phyloP scores from a whole-genome alignment of 2,329 filamentous ascomycete genomes.

The Zarea fungicola region DNA sequence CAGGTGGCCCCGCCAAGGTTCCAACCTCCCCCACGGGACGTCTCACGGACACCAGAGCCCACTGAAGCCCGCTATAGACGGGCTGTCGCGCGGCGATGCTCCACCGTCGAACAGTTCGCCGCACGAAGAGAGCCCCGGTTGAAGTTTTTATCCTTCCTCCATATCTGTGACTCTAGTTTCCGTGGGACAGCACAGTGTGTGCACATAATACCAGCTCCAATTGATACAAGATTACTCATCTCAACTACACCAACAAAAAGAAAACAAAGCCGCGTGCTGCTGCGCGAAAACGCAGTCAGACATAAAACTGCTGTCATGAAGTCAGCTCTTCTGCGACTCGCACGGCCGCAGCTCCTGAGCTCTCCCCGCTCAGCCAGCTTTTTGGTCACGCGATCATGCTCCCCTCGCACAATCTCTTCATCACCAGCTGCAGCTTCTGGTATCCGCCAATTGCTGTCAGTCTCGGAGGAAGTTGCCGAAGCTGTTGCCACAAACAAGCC shows the following conservation, averaged over 20 bases:
- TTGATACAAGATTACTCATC: background rate
- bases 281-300: background rate
- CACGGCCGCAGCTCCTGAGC: background rate
- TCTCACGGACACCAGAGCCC: background rate
- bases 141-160: background rate
- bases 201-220: background rate
- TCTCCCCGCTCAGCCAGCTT: background rate
- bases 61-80: background rate
- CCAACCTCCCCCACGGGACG: background rate
- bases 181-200: background rate
- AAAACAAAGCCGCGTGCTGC: background rate
- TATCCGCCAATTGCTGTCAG: constrained; percentile 49
- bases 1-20: background rate
- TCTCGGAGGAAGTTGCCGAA: constrained; percentile 78
- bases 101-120: constrained; percentile 5
- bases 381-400: background rate
- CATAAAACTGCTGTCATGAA: background rate
- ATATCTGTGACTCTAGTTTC: background rate
- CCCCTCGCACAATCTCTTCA: background rate
- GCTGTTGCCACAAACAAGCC: constrained; percentile 71
- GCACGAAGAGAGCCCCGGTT: background rate
- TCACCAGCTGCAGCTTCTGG: constrained; percentile 16
- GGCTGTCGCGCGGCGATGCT: background rate
- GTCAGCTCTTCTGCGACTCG: background rate
- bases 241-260: background rate